Evolutionary conservation across 2,329 filamentous ascomycete species (phyloP), one percentile per base, ranked within the genome.

Genomic region (Hortaea werneckii): DNA sequence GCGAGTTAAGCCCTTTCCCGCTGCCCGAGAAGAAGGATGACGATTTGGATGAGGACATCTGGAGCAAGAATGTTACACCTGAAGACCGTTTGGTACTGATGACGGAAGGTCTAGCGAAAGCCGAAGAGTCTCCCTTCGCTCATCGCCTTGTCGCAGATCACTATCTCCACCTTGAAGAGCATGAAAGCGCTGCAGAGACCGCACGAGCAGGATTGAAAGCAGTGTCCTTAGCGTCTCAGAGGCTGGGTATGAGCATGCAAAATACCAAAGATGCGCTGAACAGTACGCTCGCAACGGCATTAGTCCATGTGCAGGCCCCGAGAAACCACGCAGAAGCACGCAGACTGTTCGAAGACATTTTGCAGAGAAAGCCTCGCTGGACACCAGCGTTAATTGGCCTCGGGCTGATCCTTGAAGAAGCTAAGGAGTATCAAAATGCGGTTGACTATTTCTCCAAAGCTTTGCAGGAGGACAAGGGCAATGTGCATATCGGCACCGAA

Each of bases 331-430:
- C 81, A 12, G 90, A 96, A 67, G 89, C 92, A 2, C 90, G 87
- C 60, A 66, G 67, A n/a, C 73, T 95, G 0, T 96, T 98, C 55
- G 82, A 95, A 55, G 77, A 77, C 29, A 85, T 96, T 5, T 73
- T 98, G 1, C 72, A 78, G 41, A 78, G 84, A 27, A 87, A 94
- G 46, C 76, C 81, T 1, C 79, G 78, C 2, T 89, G 85, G 0
- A 94, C 88, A 0, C 70, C 80, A 29, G 89, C 89, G 2, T 71
- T 98, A 50, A 85, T 96, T 40, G 92, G 92, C 0, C 80, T 95
- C 30, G 94, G 92, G 1, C 68, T 96, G 26, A 90, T 98, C 37
- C 83, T 89, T 40, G 88, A 95, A 64, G 92, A 96, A 57, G 88
- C 95, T 53, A 84, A 95, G 58, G 85, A 96, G 51, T 95, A 86